These are phyloP conservation scores for Omphalotus guepiniiformis DNA, from an alignment of 768 basidiomycete species.

Conservation along the genomic window DNA sequence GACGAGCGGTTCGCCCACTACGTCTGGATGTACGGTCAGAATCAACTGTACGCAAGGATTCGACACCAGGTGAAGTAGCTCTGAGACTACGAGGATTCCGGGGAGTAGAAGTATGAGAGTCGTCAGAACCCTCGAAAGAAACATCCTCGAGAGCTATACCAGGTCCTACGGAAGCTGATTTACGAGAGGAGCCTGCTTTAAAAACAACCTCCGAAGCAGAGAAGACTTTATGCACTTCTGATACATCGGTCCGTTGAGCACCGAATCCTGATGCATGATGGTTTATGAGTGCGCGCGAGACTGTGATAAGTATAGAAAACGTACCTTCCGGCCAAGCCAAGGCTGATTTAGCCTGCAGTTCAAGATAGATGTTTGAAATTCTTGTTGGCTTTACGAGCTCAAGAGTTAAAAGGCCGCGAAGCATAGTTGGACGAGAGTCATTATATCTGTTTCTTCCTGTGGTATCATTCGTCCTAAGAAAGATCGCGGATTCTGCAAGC, in stretches of 20 bases:
- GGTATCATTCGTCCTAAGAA: slow-evolving; percentile 49
- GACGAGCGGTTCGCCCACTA: slow-evolving; percentile 11
- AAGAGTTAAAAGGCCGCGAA: slow-evolving; percentile 60
- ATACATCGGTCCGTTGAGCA: slow-evolving; percentile 67
- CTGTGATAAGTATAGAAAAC: slow-evolving; percentile 13
- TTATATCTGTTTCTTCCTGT: slow-evolving; percentile 25
- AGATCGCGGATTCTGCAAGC: slow-evolving; percentile 72
- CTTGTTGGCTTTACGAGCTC: slow-evolving; percentile 70
- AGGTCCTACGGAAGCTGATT: slow-evolving; percentile 39
- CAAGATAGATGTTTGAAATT: slow-evolving; percentile 81
- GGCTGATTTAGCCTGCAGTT: slow-evolving; percentile 65
- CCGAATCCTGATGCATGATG: slow-evolving; percentile 47
- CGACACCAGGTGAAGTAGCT: too few species aligned
- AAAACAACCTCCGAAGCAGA: slow-evolving; percentile 72
- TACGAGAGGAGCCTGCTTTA: slow-evolving; percentile 45
- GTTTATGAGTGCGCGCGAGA: slow-evolving; percentile 5
- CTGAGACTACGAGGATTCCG: too few species aligned
- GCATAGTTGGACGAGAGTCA: slow-evolving; percentile 41
- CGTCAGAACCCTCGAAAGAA: too few species aligned
- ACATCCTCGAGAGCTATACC: too few species aligned
- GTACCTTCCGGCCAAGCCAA: slow-evolving; percentile 87
- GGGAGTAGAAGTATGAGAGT: background rate
- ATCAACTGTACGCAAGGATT: too few species aligned
- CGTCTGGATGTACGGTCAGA: slow-evolving; percentile 1
- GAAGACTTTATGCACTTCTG: slow-evolving; percentile 74